Conservation (phyloP, 1,139 yeast genomes). For the Saccharomyces pastorianus region DNA sequence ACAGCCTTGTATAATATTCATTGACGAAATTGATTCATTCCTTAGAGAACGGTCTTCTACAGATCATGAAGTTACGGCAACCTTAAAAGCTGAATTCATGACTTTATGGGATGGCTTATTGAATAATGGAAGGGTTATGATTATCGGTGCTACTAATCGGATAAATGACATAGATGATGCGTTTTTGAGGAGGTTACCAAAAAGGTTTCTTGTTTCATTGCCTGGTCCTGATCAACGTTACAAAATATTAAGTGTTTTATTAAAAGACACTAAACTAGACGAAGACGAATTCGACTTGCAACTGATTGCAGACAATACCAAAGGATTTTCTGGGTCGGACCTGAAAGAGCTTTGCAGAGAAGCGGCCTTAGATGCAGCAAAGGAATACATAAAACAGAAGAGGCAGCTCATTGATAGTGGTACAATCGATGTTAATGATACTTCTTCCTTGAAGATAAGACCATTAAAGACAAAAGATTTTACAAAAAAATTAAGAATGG, state of each 20-base stretch:
- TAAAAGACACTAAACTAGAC: slow-evolving; percentile 57
- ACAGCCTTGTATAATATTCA: slow-evolving; percentile 90
- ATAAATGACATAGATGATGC: slow-evolving; percentile 90
- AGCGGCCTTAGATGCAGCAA: slow-evolving; percentile 83
- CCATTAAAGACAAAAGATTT: slow-evolving; percentile 28
- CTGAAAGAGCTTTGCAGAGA: slow-evolving; percentile 84
- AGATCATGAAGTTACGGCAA: slow-evolving; percentile 95
- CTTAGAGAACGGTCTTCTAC: slow-evolving; percentile 73
- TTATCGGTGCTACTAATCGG: slow-evolving; percentile 92
- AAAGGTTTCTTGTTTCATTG: slow-evolving; percentile 69
- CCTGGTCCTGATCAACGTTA: slow-evolving; percentile 66
- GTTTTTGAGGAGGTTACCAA: slow-evolving; percentile 86
- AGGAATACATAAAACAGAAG: slow-evolving; percentile 61
- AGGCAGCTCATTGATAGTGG: slow-evolving; percentile 14
- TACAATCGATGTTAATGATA: slow-evolving; percentile 3
- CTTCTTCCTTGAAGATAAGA: slow-evolving; percentile 17
- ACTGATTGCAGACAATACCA: slow-evolving; percentile 53
- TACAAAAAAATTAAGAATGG: slow-evolving; percentile 2
- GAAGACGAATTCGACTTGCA: slow-evolving; percentile 51
- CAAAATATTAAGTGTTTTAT: slow-evolving; percentile 57
- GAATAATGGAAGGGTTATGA: slow-evolving; percentile 69
- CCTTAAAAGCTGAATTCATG: slow-evolving; percentile 95
- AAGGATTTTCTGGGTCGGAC: slow-evolving; percentile 85
- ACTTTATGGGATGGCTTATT: slow-evolving; percentile 92
- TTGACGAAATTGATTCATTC: slow-evolving; percentile 94